Base-by-base conservation (phyloP, 805 yeast species). In the Lipomyces sp. region DNA sequence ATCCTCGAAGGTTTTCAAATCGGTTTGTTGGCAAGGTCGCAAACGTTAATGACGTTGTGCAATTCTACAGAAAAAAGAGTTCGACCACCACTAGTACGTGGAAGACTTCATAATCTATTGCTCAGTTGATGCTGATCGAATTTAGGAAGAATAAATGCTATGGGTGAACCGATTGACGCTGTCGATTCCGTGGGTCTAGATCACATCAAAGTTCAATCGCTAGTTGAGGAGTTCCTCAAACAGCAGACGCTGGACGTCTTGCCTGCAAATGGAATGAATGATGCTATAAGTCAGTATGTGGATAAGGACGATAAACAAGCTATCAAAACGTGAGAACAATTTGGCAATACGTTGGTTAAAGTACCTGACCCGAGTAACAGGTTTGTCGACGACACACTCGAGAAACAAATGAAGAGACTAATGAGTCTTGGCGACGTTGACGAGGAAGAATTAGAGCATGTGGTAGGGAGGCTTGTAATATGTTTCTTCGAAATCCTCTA, bases 1-100 rank as follows among this genome's bases (percentile, higher is more conserved):
- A 93, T 74, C 90, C 97, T 0, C 81, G 96, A 61, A 80, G 97
- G 69, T 91, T 95, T 69, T 91, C 97, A 15, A 92, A 93, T 74
- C 80, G 91, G 73, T 95, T 94, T 80, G 96, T 90, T 4, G 97
- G 97, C 0, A 82, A 82, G 68, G 95, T 94, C 1, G 99, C 98
- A 3, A 95, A 95, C 76, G 86, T 88, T n/a, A 88, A 90, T 73
- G 96, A 92, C 73, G 90, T 93, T 7, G 85, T 94, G 2, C 87
- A 86, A 57, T 89, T 90, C 75, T 85, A 85, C 73, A 84, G 85
- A 74, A 85, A 83, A 70, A 80, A 81, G 74, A 76, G 81, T 57
- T 64, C 70, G 45, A 48, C 74, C 64, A 63, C 64, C 32, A 33
- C 60, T 15, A 62, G 70, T 63, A 57, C 45, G 51, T 39, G 35